Conservation (phyloP, 1,284 basidiomycete genomes). For the Marasmius tenuissimus region DNA sequence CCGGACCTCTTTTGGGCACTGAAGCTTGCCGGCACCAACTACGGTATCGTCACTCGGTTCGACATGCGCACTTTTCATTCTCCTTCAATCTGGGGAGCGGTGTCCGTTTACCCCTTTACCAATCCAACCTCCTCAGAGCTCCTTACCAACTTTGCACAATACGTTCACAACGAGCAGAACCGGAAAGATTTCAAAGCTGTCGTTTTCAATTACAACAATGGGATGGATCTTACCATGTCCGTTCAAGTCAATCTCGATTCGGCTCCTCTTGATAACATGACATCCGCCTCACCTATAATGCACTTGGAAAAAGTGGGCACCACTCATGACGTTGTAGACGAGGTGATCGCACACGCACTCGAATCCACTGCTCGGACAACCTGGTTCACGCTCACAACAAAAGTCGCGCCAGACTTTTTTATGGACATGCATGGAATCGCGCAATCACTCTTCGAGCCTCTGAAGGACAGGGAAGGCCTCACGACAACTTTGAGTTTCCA, state of each 20-base stretch:
- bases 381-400: neutral
- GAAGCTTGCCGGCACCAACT: conserved; percentile 14
- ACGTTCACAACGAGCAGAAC: neutral
- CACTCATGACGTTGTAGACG: neutral
- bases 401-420: neutral
- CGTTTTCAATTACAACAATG: neutral
- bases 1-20: conserved; percentile 13
- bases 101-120: neutral
- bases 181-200: neutral
- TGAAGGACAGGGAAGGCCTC: neutral
- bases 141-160: neutral
- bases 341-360: neutral
- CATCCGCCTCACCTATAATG: neutral
- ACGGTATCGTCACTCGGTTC: conserved; percentile 15
- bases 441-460: neutral
- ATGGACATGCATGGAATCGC: neutral
- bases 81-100: neutral
- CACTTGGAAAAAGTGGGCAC: neutral
- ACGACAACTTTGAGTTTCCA: neutral
- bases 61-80: conserved; percentile 5
- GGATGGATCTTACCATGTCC: neutral
- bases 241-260: neutral
- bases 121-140: neutral
- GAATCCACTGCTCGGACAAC: neutral
- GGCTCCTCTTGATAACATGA: neutral